phyloP scores from a whole-genome alignment of 495 filamentous ascomycete genomes.

The Cercophora scortea region DNA sequence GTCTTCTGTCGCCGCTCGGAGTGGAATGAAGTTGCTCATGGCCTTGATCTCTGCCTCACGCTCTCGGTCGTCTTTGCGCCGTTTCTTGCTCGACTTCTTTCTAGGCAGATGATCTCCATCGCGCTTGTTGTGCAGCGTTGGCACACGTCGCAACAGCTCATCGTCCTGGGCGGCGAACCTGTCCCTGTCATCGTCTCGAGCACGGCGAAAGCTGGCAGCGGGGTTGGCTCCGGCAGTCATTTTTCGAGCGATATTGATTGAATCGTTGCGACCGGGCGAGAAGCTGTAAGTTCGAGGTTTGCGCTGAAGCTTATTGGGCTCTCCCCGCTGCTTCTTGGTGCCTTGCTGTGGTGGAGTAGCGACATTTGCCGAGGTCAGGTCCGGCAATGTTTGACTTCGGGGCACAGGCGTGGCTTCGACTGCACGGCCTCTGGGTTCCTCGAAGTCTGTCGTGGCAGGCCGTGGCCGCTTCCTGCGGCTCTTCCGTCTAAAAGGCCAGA shows the following conservation, averaged over 20 bases:
- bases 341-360: constrained; percentile 13
- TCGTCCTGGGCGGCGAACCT: constrained; percentile 22
- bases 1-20: constrained; percentile 47
- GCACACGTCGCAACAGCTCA: constrained; percentile 44
- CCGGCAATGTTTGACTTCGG: constrained; percentile 32
- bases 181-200: neutral
- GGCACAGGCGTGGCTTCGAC: constrained; percentile 19
- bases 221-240: constrained; percentile 20
- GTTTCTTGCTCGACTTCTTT: constrained; percentile 67
- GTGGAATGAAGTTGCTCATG: constrained; percentile 66
- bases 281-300: constrained; percentile 44
- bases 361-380: constrained; percentile 5
- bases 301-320: constrained; percentile 41
- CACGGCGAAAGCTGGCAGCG: neutral
- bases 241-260: constrained; percentile 27
- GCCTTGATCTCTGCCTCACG: constrained; percentile 80
- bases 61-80: constrained; percentile 61
- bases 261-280: constrained; percentile 43
- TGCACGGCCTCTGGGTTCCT: constrained; percentile 17
- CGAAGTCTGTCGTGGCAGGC: constrained; percentile 27
- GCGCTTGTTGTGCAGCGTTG: constrained; percentile 57
- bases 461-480: constrained; percentile 41
- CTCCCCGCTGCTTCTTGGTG: constrained; percentile 24
- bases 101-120: constrained; percentile 50
- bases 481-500: constrained; percentile 74